Base-by-base conservation (phyloP, 1,139 yeast genomes). In the Pichia sp. region DNA sequence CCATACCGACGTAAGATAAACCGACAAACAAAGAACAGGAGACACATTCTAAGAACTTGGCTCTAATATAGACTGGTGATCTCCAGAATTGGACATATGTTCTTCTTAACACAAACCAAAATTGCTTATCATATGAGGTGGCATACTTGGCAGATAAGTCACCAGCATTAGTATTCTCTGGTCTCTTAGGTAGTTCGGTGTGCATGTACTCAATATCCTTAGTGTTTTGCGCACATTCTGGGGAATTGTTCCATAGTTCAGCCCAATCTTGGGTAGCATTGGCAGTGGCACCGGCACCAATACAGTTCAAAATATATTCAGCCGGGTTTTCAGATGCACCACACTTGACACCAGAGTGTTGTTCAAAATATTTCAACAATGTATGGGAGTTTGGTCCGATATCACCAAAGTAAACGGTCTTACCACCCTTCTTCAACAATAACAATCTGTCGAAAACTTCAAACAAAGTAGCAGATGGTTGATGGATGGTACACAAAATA, bases 211-310 rank as follows among this genome's bases (percentile, higher is more conserved):
- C 44, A 18, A 41, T 36, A 36, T 58, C 58, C n/a, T 39, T 21
- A 22, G 56, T 46, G 27, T 51, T 45, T 10, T 37, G 26, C 6
- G 32, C 34, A 41, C 33, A 29, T 34, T 38, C 41, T 10, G 13
- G 19, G 20, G 38, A 34, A 20, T 29, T 34, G 18, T 29, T 34
- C 41, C 41, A 38, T n/a, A 38, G 9, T n/a, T 34, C 38, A 19
- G 34, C 15, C 77, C 76, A 73, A 44, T 72, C 66, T 30, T 56
- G 58, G 9, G 54, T 50, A 8, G 63, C 59, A 17, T 56, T 38
- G 4, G 76, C 72, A 44, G 72, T 68, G 8, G 72, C 77, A 64
- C 77, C 79, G 9, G 78, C 78, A 31, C 78, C 79, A 50, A 76
- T 74, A 30, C 70, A 72, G 45, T 67, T 66, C 44, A 70, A 58